A percentile compares a stretch with the other conserved stretches of the same genome.
These are phyloP conservation scores for Metschnikowia santaceciliae DNA, from an alignment of 805 yeast species.

Conservation along the genomic window DNA sequence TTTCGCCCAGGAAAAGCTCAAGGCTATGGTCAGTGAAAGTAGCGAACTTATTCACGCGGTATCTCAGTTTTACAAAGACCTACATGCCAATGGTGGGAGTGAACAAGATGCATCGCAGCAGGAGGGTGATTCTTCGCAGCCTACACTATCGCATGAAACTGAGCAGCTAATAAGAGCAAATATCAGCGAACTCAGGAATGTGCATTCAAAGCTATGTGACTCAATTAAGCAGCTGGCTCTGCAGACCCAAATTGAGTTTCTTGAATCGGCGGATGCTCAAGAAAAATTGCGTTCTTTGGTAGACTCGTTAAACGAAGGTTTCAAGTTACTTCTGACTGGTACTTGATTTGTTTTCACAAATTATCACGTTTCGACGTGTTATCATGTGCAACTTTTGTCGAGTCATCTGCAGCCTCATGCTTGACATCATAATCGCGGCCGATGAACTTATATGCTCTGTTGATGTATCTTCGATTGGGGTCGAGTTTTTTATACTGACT, in stretches of 20 bases:
- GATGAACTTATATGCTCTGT: constrained; percentile 32
- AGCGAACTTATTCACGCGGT: constrained; percentile 32
- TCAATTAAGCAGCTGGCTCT: constrained; percentile 2
- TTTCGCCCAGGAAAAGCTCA: constrained; percentile 26
- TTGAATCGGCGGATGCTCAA: not conserved
- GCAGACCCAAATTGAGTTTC: constrained; percentile 1
- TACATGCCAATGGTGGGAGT: not conserved
- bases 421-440: constrained; percentile 13
- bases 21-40: constrained; percentile 31
- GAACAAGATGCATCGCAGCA: not conserved
- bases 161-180: not conserved
- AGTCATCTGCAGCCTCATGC: not conserved
- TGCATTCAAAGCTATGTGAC: not conserved
- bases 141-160: not conserved
- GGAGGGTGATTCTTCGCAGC: not conserved
- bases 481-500: constrained; percentile 37
- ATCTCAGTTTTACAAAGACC: constrained; percentile 25
- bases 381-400: constrained; percentile 6
- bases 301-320: constrained; percentile 2
- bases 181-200: not conserved
- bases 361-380: not conserved
- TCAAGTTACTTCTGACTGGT: not conserved
- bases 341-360: not conserved
- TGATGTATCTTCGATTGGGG: constrained; percentile 37
- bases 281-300: not conserved